Evolutionary conservation across 805 yeast genomes (phyloP), one percentile per base, ranked within the genome.

Genomic region (Cephaloascus fragrans): DNA sequence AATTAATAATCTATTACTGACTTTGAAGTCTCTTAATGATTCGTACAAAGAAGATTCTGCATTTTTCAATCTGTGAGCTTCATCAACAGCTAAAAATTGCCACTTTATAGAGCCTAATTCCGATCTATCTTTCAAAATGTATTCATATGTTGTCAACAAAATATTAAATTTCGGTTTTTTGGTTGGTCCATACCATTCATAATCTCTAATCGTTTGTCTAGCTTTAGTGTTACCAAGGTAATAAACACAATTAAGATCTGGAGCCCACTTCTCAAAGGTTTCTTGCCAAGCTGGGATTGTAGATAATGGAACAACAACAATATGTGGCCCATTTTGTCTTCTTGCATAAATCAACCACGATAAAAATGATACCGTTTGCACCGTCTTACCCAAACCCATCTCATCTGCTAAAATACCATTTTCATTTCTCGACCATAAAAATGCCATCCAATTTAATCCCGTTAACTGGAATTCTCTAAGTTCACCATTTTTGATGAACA

Each of bases 221-320:
- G 97, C 80, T 53, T 78, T 75, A 29, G 93, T 79, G 56, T 93
- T 93, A 38, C 99, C 99, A 68, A 89, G 71, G 55, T 90, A 93
- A 52, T 86, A 87, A 44, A 93, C 77, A 60, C 90, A 87, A 56
- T 94, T 93, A 43, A 93, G 69, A 55, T 89, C 97, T 2, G 98
- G 97, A 0, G 98, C 75, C 99, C 99, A 93, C 52, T 80, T 77
- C 50, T 93, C 97, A 59, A 93, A 86, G 3, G 98, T 93, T 56
- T 93, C 98, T 63, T 93, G 97, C 99, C 99, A 93, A 0, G 98
- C 95, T 3, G 97, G 96, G 40, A 93, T 79, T 0, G 99, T 93
- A 2, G 96, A 84, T 41, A 93, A 65, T 1, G 99, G 99, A 5
- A 93, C 98, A 23, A 93, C 98, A 16, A 93, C 93, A 34, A 93